Evolutionary conservation across 2,329 filamentous ascomycete genomes (phyloP), one percentile per base, ranked within the genome.

Genomic region (Acephala macrosclerotiorum): DNA sequence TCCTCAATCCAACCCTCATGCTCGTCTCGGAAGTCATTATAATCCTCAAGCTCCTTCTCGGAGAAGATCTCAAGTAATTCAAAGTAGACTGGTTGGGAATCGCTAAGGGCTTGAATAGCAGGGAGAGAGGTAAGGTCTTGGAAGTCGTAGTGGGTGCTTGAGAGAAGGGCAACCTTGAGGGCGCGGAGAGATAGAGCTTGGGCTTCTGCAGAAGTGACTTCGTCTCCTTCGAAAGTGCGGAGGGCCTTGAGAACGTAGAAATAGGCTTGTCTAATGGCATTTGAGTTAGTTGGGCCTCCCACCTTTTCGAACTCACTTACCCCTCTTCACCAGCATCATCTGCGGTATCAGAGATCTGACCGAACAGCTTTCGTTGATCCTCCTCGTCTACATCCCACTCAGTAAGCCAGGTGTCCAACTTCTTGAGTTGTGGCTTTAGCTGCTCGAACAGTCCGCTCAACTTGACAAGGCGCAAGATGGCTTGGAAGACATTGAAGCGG

Each of bases 61-160:
- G 93, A 92, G 81, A 98, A 97, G 76, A 98, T 93, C 76, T 97
- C 94, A 64, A 99, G 91, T 42, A 99, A 88, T 81, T 98, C 93
- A 74, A 92, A 94, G 81, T 95, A 93, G 70, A 91, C 85, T 67
- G 92, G 87, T 77, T 97, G 92, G 60, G 92, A 92, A 76, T 95
- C 91, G 77, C 89, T 89, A 58, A 99, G 89, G 18, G 92, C 91
- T 81, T 97, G 94, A 69, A 99, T 88, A 71, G 91, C 90, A 76
- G 92, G 89, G 69, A 90, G 87, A 45, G 85, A 84, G 59, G 88
- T 90, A 73, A 93, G 81, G 72, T 91, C 88, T 72, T 90, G 88
- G 81, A 92, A 92, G 80, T 92, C 89, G 79, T 88, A 91, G 78
- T 91, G 88, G 64, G 83, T 82, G 35, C 87, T 87, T 74, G 87